Conservation (phyloP, 176 grass and related monocot species). For the Aegilops bicornis region DNA sequence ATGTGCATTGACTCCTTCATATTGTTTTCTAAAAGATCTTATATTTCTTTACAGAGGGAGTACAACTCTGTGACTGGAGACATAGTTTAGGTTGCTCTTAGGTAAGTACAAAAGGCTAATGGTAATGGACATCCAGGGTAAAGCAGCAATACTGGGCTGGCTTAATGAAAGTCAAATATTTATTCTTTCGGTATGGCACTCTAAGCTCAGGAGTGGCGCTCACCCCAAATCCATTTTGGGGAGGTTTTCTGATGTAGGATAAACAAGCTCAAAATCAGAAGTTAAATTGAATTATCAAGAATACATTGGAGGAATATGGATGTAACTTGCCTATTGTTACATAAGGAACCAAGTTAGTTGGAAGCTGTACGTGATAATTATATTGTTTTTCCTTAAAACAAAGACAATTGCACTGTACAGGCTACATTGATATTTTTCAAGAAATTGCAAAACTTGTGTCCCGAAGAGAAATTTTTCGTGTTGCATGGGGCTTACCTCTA, state of each 20-base stretch:
- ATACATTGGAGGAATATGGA: neutral
- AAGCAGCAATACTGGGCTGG: neutral
- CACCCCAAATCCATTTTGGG: no score
- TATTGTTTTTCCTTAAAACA: neutral
- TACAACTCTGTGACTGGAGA: neutral
- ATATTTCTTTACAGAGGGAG: no score
- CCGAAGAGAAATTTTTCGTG: neutral
- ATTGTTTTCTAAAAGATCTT: no score
- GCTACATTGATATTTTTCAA: neutral
- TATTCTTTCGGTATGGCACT: neutral
- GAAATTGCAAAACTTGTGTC: neutral
- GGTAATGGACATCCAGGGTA: neutral
- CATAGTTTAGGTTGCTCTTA: neutral
- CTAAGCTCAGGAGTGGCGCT: neutral
- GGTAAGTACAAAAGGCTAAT: neutral
- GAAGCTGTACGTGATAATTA: neutral
- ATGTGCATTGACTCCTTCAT: neutral
- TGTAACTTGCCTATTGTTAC: neutral
- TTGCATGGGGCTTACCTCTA: conserved; percentile 43
- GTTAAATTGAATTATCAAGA: neutral
- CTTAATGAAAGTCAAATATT: neutral
- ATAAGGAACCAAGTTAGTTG: conserved; percentile 13
- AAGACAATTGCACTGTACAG: neutral
- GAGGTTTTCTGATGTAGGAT: no score
- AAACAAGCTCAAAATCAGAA: neutral